Conservation (phyloP, 495 filamentous ascomycete genomes). For the Aspergillus ellipticus region DNA sequence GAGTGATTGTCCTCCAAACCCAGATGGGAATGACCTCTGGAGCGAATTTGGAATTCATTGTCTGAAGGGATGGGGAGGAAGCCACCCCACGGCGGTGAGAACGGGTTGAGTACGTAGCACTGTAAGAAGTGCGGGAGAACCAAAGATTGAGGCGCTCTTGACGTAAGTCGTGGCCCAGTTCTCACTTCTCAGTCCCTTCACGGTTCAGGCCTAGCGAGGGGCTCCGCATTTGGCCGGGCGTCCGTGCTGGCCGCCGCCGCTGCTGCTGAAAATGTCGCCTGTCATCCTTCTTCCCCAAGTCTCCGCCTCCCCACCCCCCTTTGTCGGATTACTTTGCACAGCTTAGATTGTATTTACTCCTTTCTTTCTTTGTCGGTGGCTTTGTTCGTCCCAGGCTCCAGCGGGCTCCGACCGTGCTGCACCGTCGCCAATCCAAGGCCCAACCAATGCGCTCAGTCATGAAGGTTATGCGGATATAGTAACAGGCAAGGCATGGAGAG, state of each 20-base stretch:
- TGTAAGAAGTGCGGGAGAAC: too few species aligned
- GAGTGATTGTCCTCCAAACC: too few species aligned
- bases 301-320: not conserved
- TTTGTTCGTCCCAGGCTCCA: not conserved
- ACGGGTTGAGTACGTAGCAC: too few species aligned
- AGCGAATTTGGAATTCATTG: not conserved
- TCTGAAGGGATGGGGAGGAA: not conserved
- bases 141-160: conserved; percentile 3
- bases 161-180: conserved; percentile 22
- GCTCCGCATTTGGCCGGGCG: conserved; percentile 22
- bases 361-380: not conserved
- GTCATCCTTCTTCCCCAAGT: not conserved
- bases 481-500: conserved; percentile 49
- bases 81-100: too few species aligned
- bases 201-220: conserved; percentile 16
- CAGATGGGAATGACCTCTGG: too few species aligned
- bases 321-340: not conserved
- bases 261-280: conserved; percentile 6
- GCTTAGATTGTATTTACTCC: not conserved
- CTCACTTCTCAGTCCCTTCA: too few species aligned
- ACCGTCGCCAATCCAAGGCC: not conserved
- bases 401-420: not conserved
- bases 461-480: conserved; percentile 36
- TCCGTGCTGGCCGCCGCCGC: too few species aligned
- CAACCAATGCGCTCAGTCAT: conserved; percentile 21